These are phyloP conservation scores for Usnea hakonensis DNA, from an alignment of 495 filamentous ascomycete genomes.

Conservation along the genomic window DNA sequence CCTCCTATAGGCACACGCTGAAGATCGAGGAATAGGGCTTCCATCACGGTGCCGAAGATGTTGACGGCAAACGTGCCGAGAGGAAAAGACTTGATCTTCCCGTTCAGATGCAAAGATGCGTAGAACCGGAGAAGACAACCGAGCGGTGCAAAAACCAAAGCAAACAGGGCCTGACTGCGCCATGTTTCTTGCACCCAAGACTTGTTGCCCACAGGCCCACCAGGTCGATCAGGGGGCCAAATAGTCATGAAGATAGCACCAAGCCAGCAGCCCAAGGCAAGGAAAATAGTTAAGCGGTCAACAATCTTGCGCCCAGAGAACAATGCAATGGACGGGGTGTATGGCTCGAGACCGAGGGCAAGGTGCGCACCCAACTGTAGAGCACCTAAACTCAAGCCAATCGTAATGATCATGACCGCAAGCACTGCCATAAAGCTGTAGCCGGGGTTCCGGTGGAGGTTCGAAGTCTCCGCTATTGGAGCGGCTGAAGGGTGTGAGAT, in stretches of 20 bases:
- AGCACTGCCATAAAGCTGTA: slow-evolving; percentile 76
- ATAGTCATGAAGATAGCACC: slow-evolving; percentile 68
- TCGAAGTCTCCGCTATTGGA: slow-evolving; percentile 16
- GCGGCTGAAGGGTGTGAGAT: slow-evolving; percentile 24
- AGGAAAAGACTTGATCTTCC: slow-evolving; percentile 61
- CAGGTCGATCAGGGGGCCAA: slow-evolving; percentile 59
- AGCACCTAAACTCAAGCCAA: slow-evolving; percentile 60
- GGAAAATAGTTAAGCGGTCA: slow-evolving; percentile 52
- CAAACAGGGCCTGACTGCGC: slow-evolving; percentile 68
- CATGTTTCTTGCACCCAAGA: slow-evolving; percentile 46
- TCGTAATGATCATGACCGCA: slow-evolving; percentile 58
- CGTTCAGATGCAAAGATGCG: slow-evolving; percentile 58
- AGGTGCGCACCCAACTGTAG: slow-evolving; percentile 71
- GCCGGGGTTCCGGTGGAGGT: slow-evolving; percentile 54
- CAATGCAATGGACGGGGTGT: slow-evolving; percentile 53
- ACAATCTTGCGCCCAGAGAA: slow-evolving; percentile 48
- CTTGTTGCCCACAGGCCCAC: slow-evolving; percentile 25
- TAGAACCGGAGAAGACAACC: slow-evolving; percentile 75
- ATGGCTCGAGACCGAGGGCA: slow-evolving; percentile 52
- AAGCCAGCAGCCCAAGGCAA: slow-evolving; percentile 70
- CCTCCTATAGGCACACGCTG: slow-evolving; percentile 52
- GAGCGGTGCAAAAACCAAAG: slow-evolving; percentile 76
- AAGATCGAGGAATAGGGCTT: slow-evolving; percentile 64
- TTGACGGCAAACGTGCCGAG: slow-evolving; percentile 87
- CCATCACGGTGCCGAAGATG: slow-evolving; percentile 59